Percentiles rank a stretch among this genome's conserved stretches.
phyloP scores from a whole-genome alignment of 352 stramenopile species.

The Phytophthora cactorum region DNA sequence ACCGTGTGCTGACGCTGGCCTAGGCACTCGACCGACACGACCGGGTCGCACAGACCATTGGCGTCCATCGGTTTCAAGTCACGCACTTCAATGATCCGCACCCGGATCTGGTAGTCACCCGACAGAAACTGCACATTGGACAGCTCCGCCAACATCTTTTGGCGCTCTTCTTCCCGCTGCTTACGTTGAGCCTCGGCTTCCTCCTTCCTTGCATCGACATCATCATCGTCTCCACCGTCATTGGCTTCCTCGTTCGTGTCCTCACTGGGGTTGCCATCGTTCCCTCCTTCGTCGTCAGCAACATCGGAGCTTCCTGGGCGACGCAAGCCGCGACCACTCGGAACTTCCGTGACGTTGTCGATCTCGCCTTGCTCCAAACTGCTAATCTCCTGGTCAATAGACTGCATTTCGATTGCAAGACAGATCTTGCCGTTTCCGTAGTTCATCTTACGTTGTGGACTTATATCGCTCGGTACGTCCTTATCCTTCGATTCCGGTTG shows the following conservation, averaged over 20 bases:
- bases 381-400: slow-evolving; percentile 58
- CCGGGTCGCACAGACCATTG: slow-evolving; percentile 89
- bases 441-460: slow-evolving; percentile 51
- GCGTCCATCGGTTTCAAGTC: slow-evolving; percentile 89
- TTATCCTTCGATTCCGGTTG: slow-evolving; percentile 41
- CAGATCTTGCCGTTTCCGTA: slow-evolving; percentile 67
- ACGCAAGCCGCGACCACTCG: slow-evolving; percentile 43
- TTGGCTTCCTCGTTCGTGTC: slow-evolving; percentile 40
- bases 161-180: slow-evolving; percentile 68
- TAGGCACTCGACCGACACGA: slow-evolving; percentile 87
- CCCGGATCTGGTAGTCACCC: slow-evolving; percentile 87
- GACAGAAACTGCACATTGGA: slow-evolving; percentile 77
- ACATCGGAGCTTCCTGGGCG: slow-evolving; percentile 22
- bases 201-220: slow-evolving; percentile 39
- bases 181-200: slow-evolving; percentile 68
- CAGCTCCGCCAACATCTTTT: slow-evolving; percentile 79
- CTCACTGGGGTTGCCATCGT: slow-evolving; percentile 39
- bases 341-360: slow-evolving; percentile 67
- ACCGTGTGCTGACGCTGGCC: slow-evolving; percentile 80
- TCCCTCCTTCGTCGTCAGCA: slow-evolving; percentile 22
- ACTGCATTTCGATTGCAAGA: slow-evolving; percentile 62
- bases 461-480: slow-evolving; percentile 53
- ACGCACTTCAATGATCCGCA: slow-evolving; percentile 91
- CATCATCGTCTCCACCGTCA: slow-evolving; percentile 39
- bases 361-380: slow-evolving; percentile 75